phyloP scores from a whole-genome alignment of 2,329 filamentous ascomycete genomes.

The Neofusicoccum kwambonambiense region DNA sequence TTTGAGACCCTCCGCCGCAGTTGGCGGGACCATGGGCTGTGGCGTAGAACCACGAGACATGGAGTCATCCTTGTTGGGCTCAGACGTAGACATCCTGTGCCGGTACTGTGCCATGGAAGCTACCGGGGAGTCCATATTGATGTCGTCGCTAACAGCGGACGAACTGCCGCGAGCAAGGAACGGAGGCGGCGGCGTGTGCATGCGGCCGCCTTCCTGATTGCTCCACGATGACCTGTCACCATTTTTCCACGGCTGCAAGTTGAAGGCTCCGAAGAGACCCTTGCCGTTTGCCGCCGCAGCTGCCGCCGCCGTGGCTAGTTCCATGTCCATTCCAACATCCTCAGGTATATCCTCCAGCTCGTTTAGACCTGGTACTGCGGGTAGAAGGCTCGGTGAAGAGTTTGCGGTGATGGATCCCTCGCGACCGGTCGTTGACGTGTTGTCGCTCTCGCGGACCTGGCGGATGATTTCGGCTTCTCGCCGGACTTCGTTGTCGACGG shows the following conservation, averaged over 20 bases:
- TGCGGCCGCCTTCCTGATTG: constrained; percentile 65
- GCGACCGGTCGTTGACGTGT: background rate
- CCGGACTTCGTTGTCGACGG: constrained; percentile 82
- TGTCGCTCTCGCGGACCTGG: constrained; percentile 78
- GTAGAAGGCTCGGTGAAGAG: constrained; percentile 66
- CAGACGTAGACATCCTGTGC: constrained; percentile 26
- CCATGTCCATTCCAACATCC: constrained; percentile 59
- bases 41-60: constrained; percentile 38
- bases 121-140: constrained; percentile 68
- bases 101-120: constrained; percentile 19
- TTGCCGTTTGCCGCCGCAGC: constrained; percentile 35
- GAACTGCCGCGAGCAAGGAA: constrained; percentile 57
- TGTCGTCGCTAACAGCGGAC: constrained; percentile 62
- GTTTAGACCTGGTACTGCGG: constrained; percentile 57
- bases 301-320: constrained; percentile 26
- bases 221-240: constrained; percentile 77
- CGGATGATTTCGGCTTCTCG: constrained; percentile 94
- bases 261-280: constrained; percentile 65
- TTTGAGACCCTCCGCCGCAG: constrained; percentile 42
- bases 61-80: constrained; percentile 7
- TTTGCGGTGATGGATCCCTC: constrained; percentile 54
- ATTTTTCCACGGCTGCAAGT: constrained; percentile 68
- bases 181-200: constrained; percentile 61
- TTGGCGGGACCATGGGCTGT: constrained; percentile 36
- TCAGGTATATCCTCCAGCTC: constrained; percentile 68